These are phyloP conservation scores for Leucaena leucocephala DNA, from an alignment of 306 rosid genomes.

Conservation along the genomic window DNA sequence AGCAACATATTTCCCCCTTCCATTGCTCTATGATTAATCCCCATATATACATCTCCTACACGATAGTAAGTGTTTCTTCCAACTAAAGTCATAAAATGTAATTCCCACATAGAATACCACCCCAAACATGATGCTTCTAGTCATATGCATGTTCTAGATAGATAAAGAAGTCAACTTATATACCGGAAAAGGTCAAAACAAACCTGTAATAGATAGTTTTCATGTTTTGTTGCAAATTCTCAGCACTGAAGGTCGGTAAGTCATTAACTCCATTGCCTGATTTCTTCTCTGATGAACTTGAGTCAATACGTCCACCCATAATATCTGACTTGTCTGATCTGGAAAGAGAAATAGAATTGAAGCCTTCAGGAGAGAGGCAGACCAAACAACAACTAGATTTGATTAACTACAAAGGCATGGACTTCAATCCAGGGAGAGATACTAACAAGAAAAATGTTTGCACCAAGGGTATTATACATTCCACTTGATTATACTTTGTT, in stretches of 20 bases:
- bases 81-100: slow-evolving; percentile 27
- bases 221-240: slow-evolving; percentile 91
- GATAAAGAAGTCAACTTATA: slow-evolving; percentile 10
- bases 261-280: slow-evolving; percentile 59
- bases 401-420: slow-evolving; percentile 10
- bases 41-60: slow-evolving; percentile 12
- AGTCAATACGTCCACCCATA: slow-evolving; percentile 73
- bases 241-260: slow-evolving; percentile 73
- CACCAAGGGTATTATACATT: background rate
- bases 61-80: slow-evolving; percentile 2
- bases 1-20: background rate
- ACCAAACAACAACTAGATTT: background rate
- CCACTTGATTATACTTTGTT: background rate
- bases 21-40: slow-evolving; percentile 7
- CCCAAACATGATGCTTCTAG: slow-evolving; percentile 26
- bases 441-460: slow-evolving; percentile 11
- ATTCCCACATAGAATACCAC: slow-evolving; percentile 1
- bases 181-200: slow-evolving; percentile 39
- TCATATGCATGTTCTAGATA: slow-evolving; percentile 15
- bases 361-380: slow-evolving; percentile 9
- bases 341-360: slow-evolving; percentile 24
- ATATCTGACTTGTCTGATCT: slow-evolving; percentile 39
- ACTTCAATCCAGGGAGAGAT: background rate
- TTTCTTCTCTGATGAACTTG: slow-evolving; percentile 66
- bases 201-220: slow-evolving; percentile 87